A percentile compares a stretch with the other conserved stretches of the same genome.
These are phyloP conservation scores for Remersonia thermophila DNA, from an alignment of 2,329 filamentous ascomycete genomes.

Conservation along the genomic window DNA sequence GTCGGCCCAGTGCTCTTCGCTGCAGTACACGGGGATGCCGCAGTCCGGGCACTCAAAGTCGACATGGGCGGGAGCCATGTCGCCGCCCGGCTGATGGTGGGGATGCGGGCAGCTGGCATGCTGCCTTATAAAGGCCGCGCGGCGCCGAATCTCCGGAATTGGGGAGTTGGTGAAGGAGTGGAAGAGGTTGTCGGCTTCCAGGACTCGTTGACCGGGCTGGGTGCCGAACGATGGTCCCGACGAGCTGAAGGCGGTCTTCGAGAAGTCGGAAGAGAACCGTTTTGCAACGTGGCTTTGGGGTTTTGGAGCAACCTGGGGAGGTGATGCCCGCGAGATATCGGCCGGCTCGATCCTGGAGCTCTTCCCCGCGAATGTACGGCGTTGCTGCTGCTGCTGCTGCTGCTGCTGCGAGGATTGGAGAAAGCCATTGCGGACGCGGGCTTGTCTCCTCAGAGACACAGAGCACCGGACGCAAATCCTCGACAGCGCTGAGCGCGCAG, in stretches of 20 bases:
- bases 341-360: slow-evolving; percentile 2
- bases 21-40: slow-evolving; percentile 86
- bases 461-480: slow-evolving; percentile 31
- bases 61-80: slow-evolving; percentile 64
- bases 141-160: slow-evolving; percentile 71
- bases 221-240: slow-evolving; percentile 11
- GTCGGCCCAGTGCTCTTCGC: slow-evolving; percentile 87
- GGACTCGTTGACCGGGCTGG: slow-evolving; percentile 21
- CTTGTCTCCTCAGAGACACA: slow-evolving; percentile 19
- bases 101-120: slow-evolving; percentile 92
- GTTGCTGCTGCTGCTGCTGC: too few relatives aligned
- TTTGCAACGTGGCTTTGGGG: slow-evolving; percentile 2
- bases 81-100: slow-evolving; percentile 57
- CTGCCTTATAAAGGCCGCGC: slow-evolving; percentile 83
- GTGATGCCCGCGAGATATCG: neutral
- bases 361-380: slow-evolving; percentile 7
- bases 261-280: slow-evolving; percentile 11
- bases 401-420: slow-evolving; percentile 11
- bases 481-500: slow-evolving; percentile 28
- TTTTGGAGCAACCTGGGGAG: too few relatives aligned
- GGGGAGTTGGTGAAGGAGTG: slow-evolving; percentile 85
- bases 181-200: slow-evolving; percentile 74
- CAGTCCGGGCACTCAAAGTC: slow-evolving; percentile 94
- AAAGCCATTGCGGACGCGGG: slow-evolving; percentile 17
- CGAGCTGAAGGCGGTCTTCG: slow-evolving; percentile 11